Conservation (phyloP, 129 eudicot genomes). For the carrot (Daucus carota) region DNA sequence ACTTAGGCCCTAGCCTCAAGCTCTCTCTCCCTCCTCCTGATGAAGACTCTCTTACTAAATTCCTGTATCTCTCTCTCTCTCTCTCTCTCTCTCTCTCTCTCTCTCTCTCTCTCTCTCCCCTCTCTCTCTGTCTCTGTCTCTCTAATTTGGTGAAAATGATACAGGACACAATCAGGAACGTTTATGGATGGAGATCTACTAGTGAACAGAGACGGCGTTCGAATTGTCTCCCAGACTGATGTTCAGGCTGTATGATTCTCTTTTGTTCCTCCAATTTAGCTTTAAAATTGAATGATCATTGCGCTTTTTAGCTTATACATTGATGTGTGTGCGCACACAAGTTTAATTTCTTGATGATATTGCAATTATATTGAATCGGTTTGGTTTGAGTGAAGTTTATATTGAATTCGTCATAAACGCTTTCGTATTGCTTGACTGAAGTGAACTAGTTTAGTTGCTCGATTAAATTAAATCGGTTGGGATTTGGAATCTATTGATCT, state of each 20-base stretch:
- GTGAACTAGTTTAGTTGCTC: background rate
- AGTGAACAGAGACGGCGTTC: slow-evolving; percentile 85
- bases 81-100: background rate
- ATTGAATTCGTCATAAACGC: background rate
- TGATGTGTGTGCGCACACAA: background rate
- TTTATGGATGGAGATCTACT: slow-evolving; percentile 95
- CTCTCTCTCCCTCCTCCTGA: slow-evolving; percentile 74
- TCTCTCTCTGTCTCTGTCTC: slow-evolving; percentile 29
- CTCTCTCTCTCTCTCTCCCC: slow-evolving; percentile 55
- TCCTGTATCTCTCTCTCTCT: slow-evolving; percentile 42
- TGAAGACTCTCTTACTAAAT: slow-evolving; percentile 62
- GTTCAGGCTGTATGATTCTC: slow-evolving; percentile 47
- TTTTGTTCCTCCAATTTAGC: background rate
- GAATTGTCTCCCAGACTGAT: slow-evolving; percentile 70
- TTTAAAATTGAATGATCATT: background rate
- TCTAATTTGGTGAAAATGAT: slow-evolving; percentile 19
- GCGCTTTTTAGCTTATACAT: background rate
- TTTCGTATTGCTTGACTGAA: background rate
- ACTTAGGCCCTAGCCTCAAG: slow-evolving; percentile 60
- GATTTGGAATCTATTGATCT: background rate
- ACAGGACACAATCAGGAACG: slow-evolving; percentile 87
- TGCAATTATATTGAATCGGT: background rate
- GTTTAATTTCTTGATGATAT: no score
- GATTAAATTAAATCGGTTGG: background rate
- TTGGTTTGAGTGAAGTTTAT: background rate